Evolutionary conservation across 169 alveolate species (phyloP), one percentile per base, ranked within the genome.

Genomic region (Cryptosporidium viatorum): DNA sequence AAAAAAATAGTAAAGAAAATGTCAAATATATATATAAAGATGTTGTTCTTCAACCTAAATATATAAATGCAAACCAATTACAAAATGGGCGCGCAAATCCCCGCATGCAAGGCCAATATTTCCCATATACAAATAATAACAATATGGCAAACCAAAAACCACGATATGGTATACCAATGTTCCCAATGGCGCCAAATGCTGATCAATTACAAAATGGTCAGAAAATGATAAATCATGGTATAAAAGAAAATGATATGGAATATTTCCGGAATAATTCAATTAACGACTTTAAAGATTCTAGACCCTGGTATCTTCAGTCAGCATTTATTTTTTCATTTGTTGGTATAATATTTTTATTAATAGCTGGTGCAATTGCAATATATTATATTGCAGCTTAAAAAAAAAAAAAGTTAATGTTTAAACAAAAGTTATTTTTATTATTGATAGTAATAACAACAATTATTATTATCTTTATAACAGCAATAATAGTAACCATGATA

Each of bases 301-400:
- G 10, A 39, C 86, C 86, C 14, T 73, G 86, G 86, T 73, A 73
- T 37, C 37, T 41, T 35, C 86, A 73, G 21, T 52, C 86, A 2
- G n/a, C 86, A 18, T 73, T 73, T 73, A 31, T 73, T 9, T 59
- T 73, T 31, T 73, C 71, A 18, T 73, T 73, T 43, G 6, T 73
- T 73, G 86, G 86, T 12, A 55, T 73, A n/a, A 37, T 73, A 33
- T 59, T 73, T 23, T 16, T 73, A n/a, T 37, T 73, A n/a, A 18
- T 73, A 4, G 37, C 55, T 73, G 86, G 86, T 14, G 69, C 67
- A 39, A 52, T 73, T 10, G 70, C 70, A 52, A 62, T 73, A 31
- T 73, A 55, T 33, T 73, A 73, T 35, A 59, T 73, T 26, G 68
- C 86, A 9, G 86, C 70, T 26, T 59, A 59, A 73, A 55, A n/a